These are phyloP conservation scores for Penicillium sp. DNA, from an alignment of 2,329 filamentous ascomycete species.

Conservation along the genomic window DNA sequence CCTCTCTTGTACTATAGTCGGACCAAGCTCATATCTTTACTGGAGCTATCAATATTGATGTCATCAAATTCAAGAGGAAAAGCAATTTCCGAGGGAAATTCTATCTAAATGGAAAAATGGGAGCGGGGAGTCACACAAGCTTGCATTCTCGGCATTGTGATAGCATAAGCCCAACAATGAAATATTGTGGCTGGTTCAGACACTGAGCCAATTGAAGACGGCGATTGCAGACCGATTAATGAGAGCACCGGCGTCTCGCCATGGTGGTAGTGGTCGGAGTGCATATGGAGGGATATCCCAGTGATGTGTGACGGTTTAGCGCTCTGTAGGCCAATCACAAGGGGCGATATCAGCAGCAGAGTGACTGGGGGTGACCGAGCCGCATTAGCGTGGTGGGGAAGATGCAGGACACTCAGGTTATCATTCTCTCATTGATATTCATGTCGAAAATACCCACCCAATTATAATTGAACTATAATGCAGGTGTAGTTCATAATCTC, in stretches of 20 bases:
- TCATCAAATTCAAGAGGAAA: neutral
- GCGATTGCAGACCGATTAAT: neutral
- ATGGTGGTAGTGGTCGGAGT: neutral
- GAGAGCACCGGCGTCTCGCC: constrained; percentile 8
- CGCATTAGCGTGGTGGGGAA: constrained; percentile 22
- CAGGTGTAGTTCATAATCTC: neutral
- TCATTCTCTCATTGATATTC: neutral
- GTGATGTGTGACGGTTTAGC: constrained; percentile 22
- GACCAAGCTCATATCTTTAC: constrained; percentile 8
- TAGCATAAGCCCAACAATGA: constrained; percentile 8
- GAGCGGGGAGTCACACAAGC: constrained; percentile 16
- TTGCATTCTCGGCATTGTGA: constrained; percentile 9
- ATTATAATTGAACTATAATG: neutral
- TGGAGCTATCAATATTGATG: neutral
- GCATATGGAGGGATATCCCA: constrained; percentile 5
- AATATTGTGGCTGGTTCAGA: constrained; percentile 3
- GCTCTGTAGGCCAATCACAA: constrained; percentile 17
- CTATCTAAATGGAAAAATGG: constrained; percentile 8
- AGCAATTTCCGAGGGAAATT: constrained; percentile 3
- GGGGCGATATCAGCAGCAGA: constrained; percentile 1
- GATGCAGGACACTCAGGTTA: neutral
- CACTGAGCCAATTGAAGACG: constrained; percentile 11
- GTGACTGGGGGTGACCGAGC: constrained; percentile 21
- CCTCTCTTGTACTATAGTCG: constrained; percentile 9
- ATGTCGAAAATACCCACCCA: neutral